phyloP scores from a whole-genome alignment of 164 flowering plant species.

The Nymphaea thermarum region DNA sequence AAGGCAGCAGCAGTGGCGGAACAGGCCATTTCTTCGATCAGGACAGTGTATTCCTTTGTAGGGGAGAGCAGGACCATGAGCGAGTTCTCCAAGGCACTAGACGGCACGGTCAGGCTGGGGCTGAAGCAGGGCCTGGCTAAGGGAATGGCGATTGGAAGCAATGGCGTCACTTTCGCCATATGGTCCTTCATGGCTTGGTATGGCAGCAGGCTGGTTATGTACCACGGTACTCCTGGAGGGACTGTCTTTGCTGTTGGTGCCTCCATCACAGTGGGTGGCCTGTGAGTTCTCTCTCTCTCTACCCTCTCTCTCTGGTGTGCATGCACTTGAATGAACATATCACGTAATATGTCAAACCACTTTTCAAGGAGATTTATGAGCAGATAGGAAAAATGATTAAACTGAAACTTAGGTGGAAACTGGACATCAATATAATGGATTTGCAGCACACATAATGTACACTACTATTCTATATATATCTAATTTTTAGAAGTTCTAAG shows the following conservation, averaged over 20 bases:
- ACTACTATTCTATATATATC: too few relatives aligned
- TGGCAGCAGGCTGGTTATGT: slow-evolving; percentile 72
- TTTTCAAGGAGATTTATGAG: too few relatives aligned
- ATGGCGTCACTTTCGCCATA: slow-evolving; percentile 50
- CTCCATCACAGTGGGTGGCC: slow-evolving; percentile 57
- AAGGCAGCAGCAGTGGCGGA: slow-evolving; percentile 60
- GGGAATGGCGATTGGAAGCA: slow-evolving; percentile 84
- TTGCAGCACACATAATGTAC: too few relatives aligned
- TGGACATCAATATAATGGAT: too few relatives aligned
- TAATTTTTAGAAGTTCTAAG: too few relatives aligned
- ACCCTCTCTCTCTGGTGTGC: not conserved
- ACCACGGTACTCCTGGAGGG: slow-evolving; percentile 59
- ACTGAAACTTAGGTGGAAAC: too few relatives aligned
- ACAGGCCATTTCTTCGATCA: slow-evolving; percentile 64
- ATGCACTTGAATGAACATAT: not conserved
- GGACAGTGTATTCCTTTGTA: slow-evolving; percentile 82
- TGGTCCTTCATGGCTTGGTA: slow-evolving; percentile 79
- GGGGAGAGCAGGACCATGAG: slow-evolving; percentile 53
- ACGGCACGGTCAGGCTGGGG: slow-evolving; percentile 59
- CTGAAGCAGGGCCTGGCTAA: slow-evolving; percentile 64
- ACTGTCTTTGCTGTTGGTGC: slow-evolving; percentile 73
- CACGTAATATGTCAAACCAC: too few relatives aligned
- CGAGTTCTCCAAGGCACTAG: slow-evolving; percentile 48
- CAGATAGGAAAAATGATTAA: too few relatives aligned
- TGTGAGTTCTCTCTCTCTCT: slow-evolving; percentile 28